phyloP scores from a whole-genome alignment of 202 grass and related monocot species.

The Zoysia matrella region DNA sequence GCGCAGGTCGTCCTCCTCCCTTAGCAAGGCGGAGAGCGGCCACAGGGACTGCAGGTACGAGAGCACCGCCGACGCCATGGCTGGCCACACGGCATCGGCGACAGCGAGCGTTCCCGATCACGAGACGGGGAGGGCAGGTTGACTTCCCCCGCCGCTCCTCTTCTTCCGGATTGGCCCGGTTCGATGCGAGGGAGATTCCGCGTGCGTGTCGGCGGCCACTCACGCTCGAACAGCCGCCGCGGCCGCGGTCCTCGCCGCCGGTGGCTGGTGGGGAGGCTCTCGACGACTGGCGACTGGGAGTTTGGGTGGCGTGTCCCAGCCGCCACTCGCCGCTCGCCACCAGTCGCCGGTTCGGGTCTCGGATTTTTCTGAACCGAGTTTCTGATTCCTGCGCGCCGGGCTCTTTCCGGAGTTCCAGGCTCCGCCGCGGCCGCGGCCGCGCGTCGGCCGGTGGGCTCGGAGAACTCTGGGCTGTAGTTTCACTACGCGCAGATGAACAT shows the following conservation, averaged over 20 bases:
- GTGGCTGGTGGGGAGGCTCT: conserved; percentile 4
- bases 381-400: conserved; percentile 5
- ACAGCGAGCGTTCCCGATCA: conserved; percentile 25
- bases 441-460: neutral
- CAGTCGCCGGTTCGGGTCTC: too few species aligned
- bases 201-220: conserved; percentile 1
- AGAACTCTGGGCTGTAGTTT: neutral
- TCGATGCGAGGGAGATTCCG: neutral
- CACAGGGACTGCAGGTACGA: conserved; percentile 65
- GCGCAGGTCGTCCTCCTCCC: conserved; percentile 68
- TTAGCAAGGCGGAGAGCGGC: conserved; percentile 72
- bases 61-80: conserved; percentile 72
- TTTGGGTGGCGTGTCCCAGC: conserved; percentile 41
- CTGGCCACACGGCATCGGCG: conserved; percentile 48
- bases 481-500: too few species aligned
- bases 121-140: neutral
- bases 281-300: conserved; percentile 24
- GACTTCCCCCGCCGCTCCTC: neutral
- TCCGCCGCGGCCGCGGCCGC: neutral
- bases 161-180: neutral
- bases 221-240: neutral
- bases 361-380: neutral
- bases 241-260: neutral
- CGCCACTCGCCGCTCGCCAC: too few species aligned
- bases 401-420: conserved; percentile 25